A percentile compares a stretch with the other conserved stretches of the same genome.
phyloP scores from a whole-genome alignment of 176 grass and related monocot species.

The maize (Zea mays) region DNA sequence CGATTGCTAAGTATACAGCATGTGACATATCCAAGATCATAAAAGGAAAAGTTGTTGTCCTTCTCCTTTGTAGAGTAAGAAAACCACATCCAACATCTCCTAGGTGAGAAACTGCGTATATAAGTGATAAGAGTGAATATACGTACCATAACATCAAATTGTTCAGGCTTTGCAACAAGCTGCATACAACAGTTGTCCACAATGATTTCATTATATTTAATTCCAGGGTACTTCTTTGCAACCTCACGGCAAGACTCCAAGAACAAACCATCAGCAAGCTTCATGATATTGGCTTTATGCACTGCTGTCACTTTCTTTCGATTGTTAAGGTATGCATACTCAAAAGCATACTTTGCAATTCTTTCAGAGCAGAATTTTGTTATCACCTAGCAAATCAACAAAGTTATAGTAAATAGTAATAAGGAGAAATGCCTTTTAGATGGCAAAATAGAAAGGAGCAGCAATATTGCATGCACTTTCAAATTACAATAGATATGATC shows the following conservation, averaged over 20 bases:
- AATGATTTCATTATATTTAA: too few species aligned
- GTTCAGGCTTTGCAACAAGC: conserved; percentile 91
- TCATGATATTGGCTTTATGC: conserved; percentile 84
- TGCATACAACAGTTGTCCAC: conserved; percentile 64
- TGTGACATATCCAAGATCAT: neutral
- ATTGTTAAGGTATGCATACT: conserved; percentile 99
- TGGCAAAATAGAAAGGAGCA: too few species aligned
- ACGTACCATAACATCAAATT: conserved; percentile 99
- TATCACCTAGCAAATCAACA: conserved; percentile 71
- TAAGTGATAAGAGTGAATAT: conserved; percentile 8
- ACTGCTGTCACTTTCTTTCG: conserved; percentile 96
- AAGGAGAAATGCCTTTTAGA: too few species aligned
- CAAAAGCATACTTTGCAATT: conserved; percentile 97
- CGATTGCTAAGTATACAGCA: neutral
- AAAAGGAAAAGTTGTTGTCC: neutral
- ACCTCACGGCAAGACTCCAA: too few species aligned
- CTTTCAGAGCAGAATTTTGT: conserved; percentile 99
- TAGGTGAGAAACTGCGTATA: conserved; percentile 21
- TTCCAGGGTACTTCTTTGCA: too few species aligned
- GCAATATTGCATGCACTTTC: too few species aligned
- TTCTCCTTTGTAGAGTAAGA: conserved; percentile 16
- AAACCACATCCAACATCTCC: neutral
- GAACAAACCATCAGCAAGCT: too few species aligned
- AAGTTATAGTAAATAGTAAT: conserved; percentile 17
- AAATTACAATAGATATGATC: too few species aligned